These are phyloP conservation scores for Ganoderma resinaceum DNA, from an alignment of 1,284 basidiomycete species.

Conservation along the genomic window DNA sequence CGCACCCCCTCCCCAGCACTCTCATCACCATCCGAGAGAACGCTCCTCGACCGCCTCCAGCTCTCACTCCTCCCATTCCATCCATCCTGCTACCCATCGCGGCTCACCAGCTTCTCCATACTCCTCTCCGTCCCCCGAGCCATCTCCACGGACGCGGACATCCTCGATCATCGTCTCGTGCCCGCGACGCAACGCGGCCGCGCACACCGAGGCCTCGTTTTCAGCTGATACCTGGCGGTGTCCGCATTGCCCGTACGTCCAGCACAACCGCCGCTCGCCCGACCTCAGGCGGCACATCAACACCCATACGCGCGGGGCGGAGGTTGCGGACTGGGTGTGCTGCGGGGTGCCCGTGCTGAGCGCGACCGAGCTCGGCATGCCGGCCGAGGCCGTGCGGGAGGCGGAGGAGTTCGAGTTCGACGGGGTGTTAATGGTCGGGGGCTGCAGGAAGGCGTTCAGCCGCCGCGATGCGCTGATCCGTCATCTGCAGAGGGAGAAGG, in stretches of 20 bases:
- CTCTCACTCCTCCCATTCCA: background rate
- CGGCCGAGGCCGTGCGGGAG: slow-evolving; percentile 30
- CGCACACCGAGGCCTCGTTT: background rate
- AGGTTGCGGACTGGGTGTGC: slow-evolving; percentile 43
- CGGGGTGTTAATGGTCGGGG: slow-evolving; percentile 51
- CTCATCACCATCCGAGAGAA: background rate
- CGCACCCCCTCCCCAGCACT: background rate
- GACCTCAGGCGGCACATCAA: slow-evolving; percentile 61
- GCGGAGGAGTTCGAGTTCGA: slow-evolving; percentile 42
- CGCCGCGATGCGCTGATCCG: slow-evolving; percentile 62
- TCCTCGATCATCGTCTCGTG: background rate
- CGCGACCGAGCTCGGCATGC: slow-evolving; percentile 37
- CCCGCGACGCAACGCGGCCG: background rate
- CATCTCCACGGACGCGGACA: background rate
- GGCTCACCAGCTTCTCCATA: background rate
- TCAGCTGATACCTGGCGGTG: slow-evolving; percentile 5
- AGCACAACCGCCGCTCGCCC: slow-evolving; percentile 51
- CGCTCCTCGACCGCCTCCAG: background rate
- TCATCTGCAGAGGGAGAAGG: slow-evolving; percentile 55
- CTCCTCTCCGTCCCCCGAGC: background rate
- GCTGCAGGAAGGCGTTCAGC: slow-evolving; percentile 59
- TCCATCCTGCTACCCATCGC: background rate
- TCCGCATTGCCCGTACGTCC: slow-evolving; percentile 30
- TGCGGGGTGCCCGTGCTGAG: slow-evolving; percentile 50
- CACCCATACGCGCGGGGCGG: slow-evolving; percentile 50